phyloP scores from a whole-genome alignment of 108 stramenopile genomes.

The Pseudonitzschia pungens region DNA sequence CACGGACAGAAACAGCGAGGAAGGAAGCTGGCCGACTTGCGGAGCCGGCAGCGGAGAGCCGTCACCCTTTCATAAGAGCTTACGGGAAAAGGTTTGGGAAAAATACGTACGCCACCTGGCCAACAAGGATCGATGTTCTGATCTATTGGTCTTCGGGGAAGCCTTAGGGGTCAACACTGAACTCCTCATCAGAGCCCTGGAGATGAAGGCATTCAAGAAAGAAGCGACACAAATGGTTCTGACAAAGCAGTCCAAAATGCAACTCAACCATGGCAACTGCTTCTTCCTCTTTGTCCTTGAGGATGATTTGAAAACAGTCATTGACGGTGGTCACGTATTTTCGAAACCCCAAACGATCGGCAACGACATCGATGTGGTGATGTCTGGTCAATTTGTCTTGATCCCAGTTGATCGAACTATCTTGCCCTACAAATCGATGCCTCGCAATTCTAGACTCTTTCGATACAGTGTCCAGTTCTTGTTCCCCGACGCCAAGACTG shows the following conservation, averaged over 20 bases:
- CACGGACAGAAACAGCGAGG: not conserved
- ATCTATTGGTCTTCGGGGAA: not conserved
- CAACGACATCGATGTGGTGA: not conserved
- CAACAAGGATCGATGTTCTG: not conserved
- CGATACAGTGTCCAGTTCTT: not conserved
- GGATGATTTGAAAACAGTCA: not conserved
- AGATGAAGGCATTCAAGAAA: not conserved
- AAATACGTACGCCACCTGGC: not conserved
- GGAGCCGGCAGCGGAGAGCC: not conserved
- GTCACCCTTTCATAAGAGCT: not conserved
- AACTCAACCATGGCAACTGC: not conserved
- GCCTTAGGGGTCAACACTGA: not conserved
- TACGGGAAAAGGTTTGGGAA: not conserved
- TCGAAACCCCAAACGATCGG: not conserved
- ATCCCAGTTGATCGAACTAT: not conserved
- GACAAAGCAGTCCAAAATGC: too few relatives aligned
- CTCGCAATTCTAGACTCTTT: not conserved
- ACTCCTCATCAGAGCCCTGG: not conserved
- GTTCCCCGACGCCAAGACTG: not conserved
- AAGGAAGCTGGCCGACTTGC: not conserved
- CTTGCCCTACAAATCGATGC: not conserved
- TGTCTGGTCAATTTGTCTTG: not conserved
- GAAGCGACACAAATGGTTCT: too few relatives aligned
- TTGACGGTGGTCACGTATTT: not conserved
- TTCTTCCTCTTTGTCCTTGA: constrained; percentile 1